A percentile compares a stretch with the other conserved stretches of the same genome.
phyloP scores from a whole-genome alignment of 192 early-diverging fungal genomes.

The Dissophora ornata region DNA sequence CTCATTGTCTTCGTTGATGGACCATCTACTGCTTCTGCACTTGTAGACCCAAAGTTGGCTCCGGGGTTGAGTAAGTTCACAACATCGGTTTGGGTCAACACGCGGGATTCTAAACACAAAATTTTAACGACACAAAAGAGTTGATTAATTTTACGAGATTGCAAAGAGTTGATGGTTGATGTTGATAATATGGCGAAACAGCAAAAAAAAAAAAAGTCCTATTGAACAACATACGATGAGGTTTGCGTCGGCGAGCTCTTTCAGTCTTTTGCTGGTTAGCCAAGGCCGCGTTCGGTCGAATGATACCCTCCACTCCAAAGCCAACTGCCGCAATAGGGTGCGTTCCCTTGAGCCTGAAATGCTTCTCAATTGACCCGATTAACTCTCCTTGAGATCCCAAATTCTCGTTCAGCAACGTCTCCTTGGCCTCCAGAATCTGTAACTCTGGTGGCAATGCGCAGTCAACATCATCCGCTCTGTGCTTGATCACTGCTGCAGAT shows the following conservation, averaged over 20 bases:
- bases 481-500: neutral
- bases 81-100: slow-evolving; percentile 25
- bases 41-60: neutral
- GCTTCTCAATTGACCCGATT: slow-evolving; percentile 32
- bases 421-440: slow-evolving; percentile 21
- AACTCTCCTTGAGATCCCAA: slow-evolving; percentile 26
- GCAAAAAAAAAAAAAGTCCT: neutral
- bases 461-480: slow-evolving; percentile 39
- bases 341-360: slow-evolving; percentile 20
- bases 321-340: neutral
- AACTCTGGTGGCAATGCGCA: slow-evolving; percentile 30
- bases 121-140: too few species aligned
- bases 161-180: too few species aligned
- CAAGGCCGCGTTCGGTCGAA: slow-evolving; percentile 10
- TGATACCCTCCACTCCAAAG: slow-evolving; percentile 20
- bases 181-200: too few species aligned
- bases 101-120: slow-evolving; percentile 25
- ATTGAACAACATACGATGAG: slow-evolving; percentile 13
- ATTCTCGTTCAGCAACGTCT: slow-evolving; percentile 24
- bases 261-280: slow-evolving; percentile 27
- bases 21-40: neutral
- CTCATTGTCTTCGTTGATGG: slow-evolving; percentile 16
- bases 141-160: too few species aligned
- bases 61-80: slow-evolving; percentile 36
- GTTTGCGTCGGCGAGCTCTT: slow-evolving; percentile 32